phyloP scores from a whole-genome alignment of 2,329 filamentous ascomycete genomes.

The Xylaria sp. region DNA sequence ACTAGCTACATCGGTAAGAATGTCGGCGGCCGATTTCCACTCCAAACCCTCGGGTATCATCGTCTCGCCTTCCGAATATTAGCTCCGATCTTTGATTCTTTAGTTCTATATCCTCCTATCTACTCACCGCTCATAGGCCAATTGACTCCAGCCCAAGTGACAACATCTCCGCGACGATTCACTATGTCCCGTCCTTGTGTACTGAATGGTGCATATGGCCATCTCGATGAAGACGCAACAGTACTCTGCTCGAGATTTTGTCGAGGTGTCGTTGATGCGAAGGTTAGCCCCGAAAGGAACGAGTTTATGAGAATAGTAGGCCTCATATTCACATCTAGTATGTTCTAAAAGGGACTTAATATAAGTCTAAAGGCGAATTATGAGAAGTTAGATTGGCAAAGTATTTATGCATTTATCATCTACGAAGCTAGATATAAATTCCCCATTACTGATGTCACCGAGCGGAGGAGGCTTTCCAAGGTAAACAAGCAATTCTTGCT shows the following conservation, averaged over 20 bases:
- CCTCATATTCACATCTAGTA: conserved; percentile 34
- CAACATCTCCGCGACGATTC: conserved; percentile 50
- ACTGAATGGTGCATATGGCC: conserved; percentile 54
- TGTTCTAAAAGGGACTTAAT: not conserved
- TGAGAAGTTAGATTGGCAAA: not conserved
- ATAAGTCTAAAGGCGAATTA: not conserved
- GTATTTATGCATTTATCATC: conserved; percentile 16
- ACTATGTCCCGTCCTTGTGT: conserved; percentile 53
- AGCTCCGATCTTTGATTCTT: not conserved
- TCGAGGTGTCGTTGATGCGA: conserved; percentile 37
- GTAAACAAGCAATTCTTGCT: conserved; percentile 1
- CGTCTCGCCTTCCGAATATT: conserved; percentile 53
- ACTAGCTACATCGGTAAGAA: conserved; percentile 59
- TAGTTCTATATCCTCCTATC: not conserved
- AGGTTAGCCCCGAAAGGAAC: conserved; percentile 34
- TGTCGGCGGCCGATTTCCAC: conserved; percentile 60
- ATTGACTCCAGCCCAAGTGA: conserved; percentile 53
- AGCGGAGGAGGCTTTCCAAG: not conserved
- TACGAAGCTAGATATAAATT: not conserved
- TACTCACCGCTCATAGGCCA: conserved; percentile 51
- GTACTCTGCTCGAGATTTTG: conserved; percentile 23
- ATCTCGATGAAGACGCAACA: conserved; percentile 37
- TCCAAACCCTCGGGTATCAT: conserved; percentile 68
- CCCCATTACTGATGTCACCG: conserved; percentile 2
- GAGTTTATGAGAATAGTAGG: conserved; percentile 26